Evolutionary conservation across 768 basidiomycete genomes (phyloP).

Genomic region (Vararia minispora): DNA sequence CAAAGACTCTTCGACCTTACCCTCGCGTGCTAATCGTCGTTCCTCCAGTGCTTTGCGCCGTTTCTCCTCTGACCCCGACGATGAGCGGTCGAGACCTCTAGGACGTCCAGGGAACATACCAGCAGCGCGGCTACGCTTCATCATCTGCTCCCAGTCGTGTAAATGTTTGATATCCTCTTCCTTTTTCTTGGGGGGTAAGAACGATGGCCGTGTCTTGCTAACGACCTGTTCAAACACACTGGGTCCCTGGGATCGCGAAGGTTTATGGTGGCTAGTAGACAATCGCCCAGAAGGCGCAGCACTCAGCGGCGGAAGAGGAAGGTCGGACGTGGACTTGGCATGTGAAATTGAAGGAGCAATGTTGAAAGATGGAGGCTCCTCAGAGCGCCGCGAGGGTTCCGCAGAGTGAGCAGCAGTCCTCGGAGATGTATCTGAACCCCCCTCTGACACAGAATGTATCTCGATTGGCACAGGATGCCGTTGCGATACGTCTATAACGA

Average conservation of each 20-base stretch:
- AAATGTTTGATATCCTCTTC: slow-evolving; percentile 77
- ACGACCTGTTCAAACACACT: slow-evolving; percentile 68
- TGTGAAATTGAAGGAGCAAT: slow-evolving; percentile 1
- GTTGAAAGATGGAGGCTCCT: slow-evolving; percentile 2
- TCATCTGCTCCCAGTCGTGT: slow-evolving; percentile 82
- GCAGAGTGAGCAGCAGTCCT: no score
- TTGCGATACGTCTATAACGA: background rate
- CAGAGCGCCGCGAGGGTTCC: slow-evolving; percentile 5
- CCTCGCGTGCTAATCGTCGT: slow-evolving; percentile 52
- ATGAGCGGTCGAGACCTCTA: background rate
- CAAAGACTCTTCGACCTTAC: slow-evolving; percentile 57
- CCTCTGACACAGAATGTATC: background rate
- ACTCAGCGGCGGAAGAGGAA: slow-evolving; percentile 21
- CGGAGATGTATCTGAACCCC: no score
- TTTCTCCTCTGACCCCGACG: slow-evolving; percentile 47
- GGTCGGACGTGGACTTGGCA: slow-evolving; percentile 14
- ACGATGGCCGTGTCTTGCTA: slow-evolving; percentile 74
- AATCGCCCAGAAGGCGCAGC: slow-evolving; percentile 14
- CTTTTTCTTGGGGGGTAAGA: slow-evolving; percentile 74
- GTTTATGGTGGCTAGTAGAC: slow-evolving; percentile 26
- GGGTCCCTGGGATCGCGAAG: slow-evolving; percentile 48
- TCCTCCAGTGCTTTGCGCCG: slow-evolving; percentile 51
- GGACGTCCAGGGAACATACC: slow-evolving; percentile 32
- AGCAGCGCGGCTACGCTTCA: slow-evolving; percentile 63
- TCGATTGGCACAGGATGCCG: slow-evolving; percentile 3